Base-by-base conservation (phyloP, 345 rosid genomes). In the Salix koriyanagi region DNA sequence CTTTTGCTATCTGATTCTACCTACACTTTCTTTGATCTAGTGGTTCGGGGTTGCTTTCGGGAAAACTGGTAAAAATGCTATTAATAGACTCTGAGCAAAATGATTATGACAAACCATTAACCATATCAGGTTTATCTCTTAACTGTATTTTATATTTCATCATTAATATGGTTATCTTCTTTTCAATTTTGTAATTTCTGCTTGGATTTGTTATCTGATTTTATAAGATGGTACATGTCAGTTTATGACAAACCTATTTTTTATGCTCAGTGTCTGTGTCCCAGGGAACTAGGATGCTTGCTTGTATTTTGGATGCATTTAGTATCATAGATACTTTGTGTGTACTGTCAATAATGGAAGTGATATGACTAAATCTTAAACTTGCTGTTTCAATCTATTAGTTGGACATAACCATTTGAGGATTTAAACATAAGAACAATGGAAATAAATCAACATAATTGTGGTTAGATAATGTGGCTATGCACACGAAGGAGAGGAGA, bases 31-130 rank as follows among this genome's bases (percentile, higher is more conserved):
- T 72, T 72, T 68, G 60, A 76, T 73, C 48, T 54, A 90, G 97
- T 77, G 93, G 90, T 48, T 87, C 96, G 28, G 91, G 97, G 96
- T 83, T 91, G 83, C 90, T 93, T 80, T 90, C 98, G 36, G 97
- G 97, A 77, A 91, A 86, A 82, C 84, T 95, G 79, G 94, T 94
- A 66, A 95, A 90, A 83, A 83, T 91, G 94, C 87, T 95, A 76
- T 81, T 89, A 76, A 83, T 95, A 56, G 98, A 95, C 77, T 84
- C 87, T 30, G 97, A 90, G 84, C 90, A 87, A 84, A 93, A 91
- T 85, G 87, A 90, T 78, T 75, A 78, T 82, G 90, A 86, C 80
- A 86, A 84, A 77, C 89, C 93, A 14, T 82, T 95, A 70, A 80
- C 87, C 54, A 84, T 95, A 76, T 95, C 99, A 85, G 99, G 99